A percentile compares a stretch with the other conserved stretches of the same genome.
Conservation (phyloP, 2,329 filamentous ascomycete genomes). For the Cytospora mali region DNA sequence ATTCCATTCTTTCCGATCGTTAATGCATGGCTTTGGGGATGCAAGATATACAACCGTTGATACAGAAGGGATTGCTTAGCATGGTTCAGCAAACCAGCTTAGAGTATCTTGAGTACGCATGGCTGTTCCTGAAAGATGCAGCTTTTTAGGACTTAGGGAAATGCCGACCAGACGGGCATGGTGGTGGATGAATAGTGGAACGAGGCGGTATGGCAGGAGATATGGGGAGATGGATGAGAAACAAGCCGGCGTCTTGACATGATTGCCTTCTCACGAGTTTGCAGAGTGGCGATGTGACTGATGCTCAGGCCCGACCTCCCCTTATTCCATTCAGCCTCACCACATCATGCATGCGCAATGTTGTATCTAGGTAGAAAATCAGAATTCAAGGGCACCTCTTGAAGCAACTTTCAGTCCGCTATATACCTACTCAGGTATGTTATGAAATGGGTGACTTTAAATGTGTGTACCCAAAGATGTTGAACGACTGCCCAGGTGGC, state of each 20-base stretch:
- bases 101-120: not conserved
- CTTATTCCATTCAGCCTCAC: slow-evolving; percentile 14
- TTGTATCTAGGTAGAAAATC: slow-evolving; percentile 25
- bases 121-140: not conserved
- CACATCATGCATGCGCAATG: slow-evolving; percentile 16
- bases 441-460: no score
- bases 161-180: slow-evolving; percentile 11
- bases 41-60: slow-evolving; percentile 8
- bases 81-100: not conserved
- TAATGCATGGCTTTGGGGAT: slow-evolving; percentile 17
- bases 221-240: not conserved
- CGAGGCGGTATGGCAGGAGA: not conserved
- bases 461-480: not conserved
- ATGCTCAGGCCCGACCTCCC: slow-evolving; percentile 3
- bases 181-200: slow-evolving; percentile 1
- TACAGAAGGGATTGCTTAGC: not conserved
- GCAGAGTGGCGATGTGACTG: not conserved
- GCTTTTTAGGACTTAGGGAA: not conserved
- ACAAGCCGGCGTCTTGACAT: no score
- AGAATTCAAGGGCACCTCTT: slow-evolving; percentile 25
- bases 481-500: not conserved
- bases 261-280: not conserved
- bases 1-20: slow-evolving; percentile 25
- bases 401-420: slow-evolving; percentile 1
- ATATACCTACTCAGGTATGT: no score